Evolutionary conservation across 768 basidiomycete genomes (phyloP).

Genomic region (Pholiota molesta): DNA sequence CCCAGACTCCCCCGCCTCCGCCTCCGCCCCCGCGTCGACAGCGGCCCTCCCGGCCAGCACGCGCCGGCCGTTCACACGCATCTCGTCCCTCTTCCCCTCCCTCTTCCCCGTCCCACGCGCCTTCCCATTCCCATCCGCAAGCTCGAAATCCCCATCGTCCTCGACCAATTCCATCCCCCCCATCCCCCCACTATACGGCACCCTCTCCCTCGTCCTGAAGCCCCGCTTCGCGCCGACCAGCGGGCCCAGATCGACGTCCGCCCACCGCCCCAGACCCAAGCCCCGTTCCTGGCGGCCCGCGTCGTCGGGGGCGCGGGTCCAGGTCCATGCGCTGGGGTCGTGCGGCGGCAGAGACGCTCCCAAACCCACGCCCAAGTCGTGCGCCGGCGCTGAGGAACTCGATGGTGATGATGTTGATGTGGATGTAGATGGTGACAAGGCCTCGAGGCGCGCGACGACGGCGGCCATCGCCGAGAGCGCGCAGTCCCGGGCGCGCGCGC

Average conservation of each 20-base stretch:
- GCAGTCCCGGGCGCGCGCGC: constrained; percentile 62
- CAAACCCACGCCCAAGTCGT: too few species aligned
- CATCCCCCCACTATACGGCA: constrained; percentile 62
- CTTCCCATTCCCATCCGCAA: neutral
- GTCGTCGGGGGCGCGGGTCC: neutral
- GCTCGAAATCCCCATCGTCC: constrained; percentile 15
- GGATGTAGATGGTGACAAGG: too few species aligned
- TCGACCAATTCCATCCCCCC: constrained; percentile 33
- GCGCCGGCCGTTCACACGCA: neutral
- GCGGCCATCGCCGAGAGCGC: constrained; percentile 64
- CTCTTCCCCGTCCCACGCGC: constrained; percentile 6
- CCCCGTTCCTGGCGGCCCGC: constrained; percentile 1
- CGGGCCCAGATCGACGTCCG: constrained; percentile 57
- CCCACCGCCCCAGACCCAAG: neutral
- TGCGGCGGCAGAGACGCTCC: too few species aligned
- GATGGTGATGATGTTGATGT: too few species aligned
- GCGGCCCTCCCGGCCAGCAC: neutral
- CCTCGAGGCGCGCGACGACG: constrained; percentile 47
- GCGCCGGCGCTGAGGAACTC: neutral
- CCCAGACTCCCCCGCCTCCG: neutral
- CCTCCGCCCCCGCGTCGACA: neutral
- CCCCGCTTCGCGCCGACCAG: constrained; percentile 62
- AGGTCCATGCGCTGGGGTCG: neutral
- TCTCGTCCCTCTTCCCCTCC: constrained; percentile 12
- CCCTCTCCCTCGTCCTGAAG: constrained; percentile 61